These are phyloP conservation scores for Microstroma glucosiphilum DNA, from an alignment of 1,284 basidiomycete genomes.

Conservation along the genomic window DNA sequence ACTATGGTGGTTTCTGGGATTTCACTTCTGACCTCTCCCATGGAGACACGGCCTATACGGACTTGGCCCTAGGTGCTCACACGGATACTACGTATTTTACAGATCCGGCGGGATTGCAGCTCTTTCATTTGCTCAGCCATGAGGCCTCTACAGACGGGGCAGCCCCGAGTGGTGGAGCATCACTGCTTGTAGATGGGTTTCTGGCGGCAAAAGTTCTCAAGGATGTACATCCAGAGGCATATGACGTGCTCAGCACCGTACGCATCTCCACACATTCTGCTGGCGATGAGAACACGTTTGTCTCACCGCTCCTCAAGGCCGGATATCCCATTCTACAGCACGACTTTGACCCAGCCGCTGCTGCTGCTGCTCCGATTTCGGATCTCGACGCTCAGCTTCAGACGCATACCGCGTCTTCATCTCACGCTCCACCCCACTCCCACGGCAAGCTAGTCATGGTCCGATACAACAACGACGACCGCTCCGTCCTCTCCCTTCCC, in stretches of 20 bases:
- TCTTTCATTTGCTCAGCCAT: constrained; percentile 80
- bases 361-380: constrained; percentile 55
- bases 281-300: constrained; percentile 37
- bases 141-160: constrained; percentile 6
- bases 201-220: constrained; percentile 75
- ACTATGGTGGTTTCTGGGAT: constrained; percentile 90
- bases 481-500: constrained; percentile 49
- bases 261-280: constrained; percentile 80
- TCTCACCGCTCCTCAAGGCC: constrained; percentile 28
- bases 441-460: constrained; percentile 68
- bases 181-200: constrained; percentile 89
- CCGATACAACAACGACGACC: constrained; percentile 91
- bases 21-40: constrained; percentile 86
- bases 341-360: constrained; percentile 3
- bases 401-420: too few species aligned
- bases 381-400: too few species aligned
- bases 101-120: constrained; percentile 73
- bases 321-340: constrained; percentile 54
- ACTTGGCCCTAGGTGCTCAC: constrained; percentile 77
- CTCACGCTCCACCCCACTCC: too few species aligned
- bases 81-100: constrained; percentile 82
- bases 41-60: constrained; percentile 76
- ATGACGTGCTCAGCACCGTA: constrained; percentile 65
- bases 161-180: constrained; percentile 70
- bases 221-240: constrained; percentile 67